Percentiles rank a stretch among this genome's conserved stretches.
phyloP scores from a whole-genome alignment of 2,329 filamentous ascomycete genomes.

The Aspergillus phoenicis region DNA sequence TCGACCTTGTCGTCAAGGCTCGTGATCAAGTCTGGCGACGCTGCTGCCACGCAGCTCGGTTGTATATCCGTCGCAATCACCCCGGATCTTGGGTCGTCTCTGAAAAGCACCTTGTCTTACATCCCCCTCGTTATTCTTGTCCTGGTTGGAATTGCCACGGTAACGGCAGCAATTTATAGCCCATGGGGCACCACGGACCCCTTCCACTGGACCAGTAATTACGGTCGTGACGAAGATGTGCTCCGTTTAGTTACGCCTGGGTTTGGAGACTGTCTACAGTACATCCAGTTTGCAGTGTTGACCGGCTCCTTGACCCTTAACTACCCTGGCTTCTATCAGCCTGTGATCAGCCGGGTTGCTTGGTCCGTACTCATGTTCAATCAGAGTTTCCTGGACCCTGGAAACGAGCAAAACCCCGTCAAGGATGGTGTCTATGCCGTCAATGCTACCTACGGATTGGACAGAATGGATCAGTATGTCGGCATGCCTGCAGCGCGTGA shows the following conservation, averaged over 20 bases:
- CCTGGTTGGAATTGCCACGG: slow-evolving; percentile 77
- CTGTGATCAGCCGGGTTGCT: slow-evolving; percentile 79
- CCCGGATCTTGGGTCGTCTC: slow-evolving; percentile 71
- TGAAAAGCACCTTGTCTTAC: slow-evolving; percentile 72
- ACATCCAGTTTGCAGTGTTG: slow-evolving; percentile 88
- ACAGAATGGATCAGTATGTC: slow-evolving; percentile 75
- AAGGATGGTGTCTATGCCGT: slow-evolving; percentile 85
- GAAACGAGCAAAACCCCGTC: slow-evolving; percentile 66
- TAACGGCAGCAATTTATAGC: slow-evolving; percentile 82
- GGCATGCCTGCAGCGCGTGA: slow-evolving; percentile 77
- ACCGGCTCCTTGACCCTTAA: slow-evolving; percentile 83
- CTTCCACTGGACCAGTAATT: slow-evolving; percentile 97
- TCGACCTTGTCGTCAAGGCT: slow-evolving; percentile 76
- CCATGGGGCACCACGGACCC: slow-evolving; percentile 91
- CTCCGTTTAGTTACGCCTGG: slow-evolving; percentile 91
- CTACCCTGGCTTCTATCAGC: slow-evolving; percentile 94
- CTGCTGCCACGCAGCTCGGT: slow-evolving; percentile 63
- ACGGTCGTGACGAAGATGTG: slow-evolving; percentile 88
- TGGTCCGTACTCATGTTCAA: slow-evolving; percentile 96
- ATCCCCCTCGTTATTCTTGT: slow-evolving; percentile 77
- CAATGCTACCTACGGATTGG: slow-evolving; percentile 76
- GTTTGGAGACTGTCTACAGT: slow-evolving; percentile 94
- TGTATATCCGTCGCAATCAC: slow-evolving; percentile 84
- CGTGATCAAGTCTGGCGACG: slow-evolving; percentile 73
- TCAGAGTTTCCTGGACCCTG: slow-evolving; percentile 76